These are phyloP conservation scores for Colletotrichum magnum DNA, from an alignment of 2,329 filamentous ascomycete genomes.

Conservation along the genomic window DNA sequence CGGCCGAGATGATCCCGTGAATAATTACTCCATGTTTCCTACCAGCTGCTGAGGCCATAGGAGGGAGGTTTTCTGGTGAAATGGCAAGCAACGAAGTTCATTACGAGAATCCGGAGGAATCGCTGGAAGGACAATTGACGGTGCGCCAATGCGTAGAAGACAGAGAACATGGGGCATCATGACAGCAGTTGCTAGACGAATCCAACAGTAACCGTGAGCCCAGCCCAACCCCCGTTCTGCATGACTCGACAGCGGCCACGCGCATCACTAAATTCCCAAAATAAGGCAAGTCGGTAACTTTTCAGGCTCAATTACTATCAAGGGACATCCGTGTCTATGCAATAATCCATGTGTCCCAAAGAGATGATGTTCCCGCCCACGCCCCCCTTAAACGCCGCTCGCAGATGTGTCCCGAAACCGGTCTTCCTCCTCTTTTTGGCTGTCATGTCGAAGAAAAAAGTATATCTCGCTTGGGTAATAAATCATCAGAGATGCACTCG, in stretches of 20 bases:
- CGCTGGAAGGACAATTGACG: too few species aligned
- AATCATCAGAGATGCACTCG: too few species aligned
- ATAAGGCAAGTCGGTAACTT: conserved; percentile 13
- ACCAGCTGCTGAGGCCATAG: too few species aligned
- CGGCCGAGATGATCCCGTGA: not conserved
- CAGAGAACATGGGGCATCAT: too few species aligned
- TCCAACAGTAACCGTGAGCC: too few species aligned
- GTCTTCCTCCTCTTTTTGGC: conserved; percentile 1
- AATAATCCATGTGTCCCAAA: conserved; percentile 21
- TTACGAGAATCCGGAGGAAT: not conserved
- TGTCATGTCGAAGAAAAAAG: too few species aligned
- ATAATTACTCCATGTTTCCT: too few species aligned
- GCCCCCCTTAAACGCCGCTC: conserved; percentile 23
- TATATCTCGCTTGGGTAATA: too few species aligned
- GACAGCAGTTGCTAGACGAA: too few species aligned
- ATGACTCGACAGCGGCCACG: conserved; percentile 23
- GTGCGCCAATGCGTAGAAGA: too few species aligned
- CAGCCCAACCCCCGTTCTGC: conserved; percentile 1
- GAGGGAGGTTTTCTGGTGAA: too few species aligned
- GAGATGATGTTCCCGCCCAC: not conserved
- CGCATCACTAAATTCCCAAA: not conserved
- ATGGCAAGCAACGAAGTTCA: not conserved
- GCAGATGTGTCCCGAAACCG: conserved; percentile 1
- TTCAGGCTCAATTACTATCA: conserved; percentile 21
- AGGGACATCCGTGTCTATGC: conserved; percentile 37